Evolutionary conservation across 495 filamentous ascomycete species (phyloP).

Genomic region (Xylaria palmicola): DNA sequence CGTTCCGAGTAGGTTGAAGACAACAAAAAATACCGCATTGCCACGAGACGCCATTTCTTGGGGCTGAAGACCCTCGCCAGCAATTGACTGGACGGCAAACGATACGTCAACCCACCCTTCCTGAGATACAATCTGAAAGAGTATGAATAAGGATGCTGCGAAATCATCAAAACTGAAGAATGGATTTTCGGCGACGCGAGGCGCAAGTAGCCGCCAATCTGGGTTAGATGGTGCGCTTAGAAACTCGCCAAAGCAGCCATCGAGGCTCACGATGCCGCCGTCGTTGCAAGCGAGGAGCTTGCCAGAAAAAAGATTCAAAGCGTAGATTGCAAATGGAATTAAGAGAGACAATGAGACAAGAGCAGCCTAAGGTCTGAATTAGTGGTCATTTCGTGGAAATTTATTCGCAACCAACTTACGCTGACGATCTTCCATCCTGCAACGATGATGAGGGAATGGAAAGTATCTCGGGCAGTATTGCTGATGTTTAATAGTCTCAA

Average conservation of each 20-base stretch:
- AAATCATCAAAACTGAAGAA: constrained; percentile 96
- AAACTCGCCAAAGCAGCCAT: constrained; percentile 82
- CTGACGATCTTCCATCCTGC: constrained; percentile 87
- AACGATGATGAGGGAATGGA: constrained; percentile 92
- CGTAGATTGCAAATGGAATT: constrained; percentile 96
- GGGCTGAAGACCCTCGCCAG: constrained; percentile 71
- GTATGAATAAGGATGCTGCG: constrained; percentile 84
- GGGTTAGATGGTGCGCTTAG: constrained; percentile 65
- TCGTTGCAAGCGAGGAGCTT: constrained; percentile 84
- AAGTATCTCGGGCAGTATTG: constrained; percentile 92
- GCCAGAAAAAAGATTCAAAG: constrained; percentile 87
- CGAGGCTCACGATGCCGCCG: constrained; percentile 54
- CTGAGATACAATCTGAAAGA: constrained; percentile 98
- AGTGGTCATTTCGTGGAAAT: neutral
- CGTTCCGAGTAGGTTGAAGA: constrained; percentile 94
- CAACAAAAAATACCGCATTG: constrained; percentile 90
- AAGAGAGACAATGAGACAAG: constrained; percentile 92
- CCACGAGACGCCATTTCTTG: constrained; percentile 65
- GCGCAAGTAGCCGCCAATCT: constrained; percentile 79
- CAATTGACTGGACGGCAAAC: constrained; percentile 77
- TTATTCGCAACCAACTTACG: constrained; percentile 29
- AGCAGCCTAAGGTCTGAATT: constrained; percentile 55
- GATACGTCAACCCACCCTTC: constrained; percentile 97
- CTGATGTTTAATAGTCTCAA: constrained; percentile 91
- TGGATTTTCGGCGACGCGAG: constrained; percentile 73